Evolutionary conservation across 768 basidiomycete genomes (phyloP), one percentile per base, ranked within the genome.

Genomic region (Leucosporidium scottii): DNA sequence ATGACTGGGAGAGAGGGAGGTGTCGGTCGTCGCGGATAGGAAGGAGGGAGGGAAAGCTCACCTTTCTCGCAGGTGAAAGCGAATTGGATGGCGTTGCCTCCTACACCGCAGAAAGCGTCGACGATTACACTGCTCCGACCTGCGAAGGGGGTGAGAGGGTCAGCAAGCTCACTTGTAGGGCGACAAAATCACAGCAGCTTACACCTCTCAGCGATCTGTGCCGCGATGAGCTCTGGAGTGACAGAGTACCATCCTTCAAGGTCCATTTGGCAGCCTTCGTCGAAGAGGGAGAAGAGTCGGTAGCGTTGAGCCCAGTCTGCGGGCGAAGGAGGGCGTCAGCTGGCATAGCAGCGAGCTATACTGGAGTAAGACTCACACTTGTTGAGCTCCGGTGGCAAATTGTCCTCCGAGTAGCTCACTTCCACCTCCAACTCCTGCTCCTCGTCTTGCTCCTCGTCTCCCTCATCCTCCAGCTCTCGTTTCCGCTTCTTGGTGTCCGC

Each of bases 31-130:
- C 15, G 39, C 5, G 51, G 17, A 56, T 17, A 2, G 18, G 5
- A 34, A 15, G 1, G 47, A 10, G 8, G 21, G 1, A 13, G 44
- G 4, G n/a, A 4, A 25, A 3, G 36, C 87, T 67, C 74, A 96
- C 94, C 94, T 78, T 89, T 80, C 77, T 94, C 89, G 79, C 96
- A 99, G 3, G 93, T 96, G 77, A 88, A 85, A 3, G 96, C 96
- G 78, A 99, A 97, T 5, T 93, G 91, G 65, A 99, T 98, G 1
- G 94, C 85, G 75, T 99, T 99, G 21, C 94, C 96, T 31, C 96
- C 96, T 0, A 98, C 93, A 1, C 96, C 96, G 75, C 93, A 97
- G 77, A 98, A 99, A 0, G 93, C 91, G 76, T 98, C 96, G 47
- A 94, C 82, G 67, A 96, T 82, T 5, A 87, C 87, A 68, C 85